Evolutionary conservation across 176 grass and related monocot genomes (phyloP), one percentile per base, ranked within the genome.

Genomic region (Phoenix roebelenii): DNA sequence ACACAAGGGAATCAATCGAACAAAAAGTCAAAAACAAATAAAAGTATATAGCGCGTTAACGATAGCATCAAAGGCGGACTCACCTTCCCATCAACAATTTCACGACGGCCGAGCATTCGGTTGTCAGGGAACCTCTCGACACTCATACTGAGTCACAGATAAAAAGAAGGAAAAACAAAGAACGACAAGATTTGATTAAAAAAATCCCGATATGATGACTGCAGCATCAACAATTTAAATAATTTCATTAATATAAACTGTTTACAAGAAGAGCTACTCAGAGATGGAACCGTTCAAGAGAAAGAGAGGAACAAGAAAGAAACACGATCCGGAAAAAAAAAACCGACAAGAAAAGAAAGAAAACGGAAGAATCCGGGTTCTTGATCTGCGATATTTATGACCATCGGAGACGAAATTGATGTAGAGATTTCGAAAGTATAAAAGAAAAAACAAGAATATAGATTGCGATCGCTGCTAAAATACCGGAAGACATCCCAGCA

Each of bases 401-500:
- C 6, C 35, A 44, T 44, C 9, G 10, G 10, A 9, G 10, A 14
- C 2, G 35, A 44, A 44, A 44, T 44, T 44, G 7, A 44, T 1
- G 35, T 12, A 9, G 35, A 44, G 35, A 44, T 9, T 44, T 44
- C 35, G 10, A 44, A 44, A 12, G 35, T 9, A 44, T 44, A 6
- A 23, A 5, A 30, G 17, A 35, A 56, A 49, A 14, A 22, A 16
- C 0, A 7, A 18, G 10, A 55, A 52, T 49, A 51, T 24, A 58
- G 22, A 22, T 29, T 51, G 23, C 14, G 5, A 73, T 10, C 59
- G 12, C 15, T 2, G 22, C n/a, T 22, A 18, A 56, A 55, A 63
- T 65, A 97, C 93, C 87, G 83, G 64, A 97, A 97, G 57, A 97
- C 85, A 65, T 97, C 93, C 80, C 86, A 97, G 78, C 93, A 97